These are phyloP conservation scores for Blastomyces percursus DNA, from an alignment of 2,329 filamentous ascomycete species.

Conservation along the genomic window DNA sequence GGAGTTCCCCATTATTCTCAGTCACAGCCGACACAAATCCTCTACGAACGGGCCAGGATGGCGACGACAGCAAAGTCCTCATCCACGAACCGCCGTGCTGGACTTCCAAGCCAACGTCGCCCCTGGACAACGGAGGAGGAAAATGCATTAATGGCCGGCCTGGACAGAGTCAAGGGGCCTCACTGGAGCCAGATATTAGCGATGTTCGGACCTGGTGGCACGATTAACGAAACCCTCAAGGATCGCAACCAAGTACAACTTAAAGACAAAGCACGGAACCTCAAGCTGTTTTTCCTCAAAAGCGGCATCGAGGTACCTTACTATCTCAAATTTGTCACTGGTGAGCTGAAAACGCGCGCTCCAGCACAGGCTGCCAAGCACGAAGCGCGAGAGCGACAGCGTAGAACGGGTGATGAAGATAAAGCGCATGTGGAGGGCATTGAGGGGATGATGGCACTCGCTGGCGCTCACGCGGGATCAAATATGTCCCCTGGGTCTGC, in stretches of 20 bases:
- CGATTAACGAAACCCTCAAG: conserved; percentile 70
- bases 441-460: conserved; percentile 39
- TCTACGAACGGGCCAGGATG: conserved; percentile 48
- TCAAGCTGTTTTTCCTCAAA: conserved; percentile 87
- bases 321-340: conserved; percentile 77
- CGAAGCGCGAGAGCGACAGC: conserved; percentile 38
- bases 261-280: conserved; percentile 82
- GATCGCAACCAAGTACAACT: conserved; percentile 85
- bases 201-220: conserved; percentile 69
- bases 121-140: conserved; percentile 87
- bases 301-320: conserved; percentile 83
- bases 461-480: conserved; percentile 29
- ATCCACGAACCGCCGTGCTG: conserved; percentile 41
- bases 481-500: conserved; percentile 5
- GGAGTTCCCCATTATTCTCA: conserved; percentile 38
- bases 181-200: conserved; percentile 89
- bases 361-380: conserved; percentile 49
- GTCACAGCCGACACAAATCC: conserved; percentile 43
- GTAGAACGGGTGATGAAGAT: conserved; percentile 37
- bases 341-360: conserved; percentile 75
- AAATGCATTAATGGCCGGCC: conserved; percentile 75
- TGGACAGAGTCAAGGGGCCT: conserved; percentile 79
- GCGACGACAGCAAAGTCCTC: conserved; percentile 47
- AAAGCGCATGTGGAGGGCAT: conserved; percentile 39
- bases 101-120: conserved; percentile 50